These are phyloP conservation scores for Poa pratensis DNA, from an alignment of 176 grass and related monocot genomes.

Conservation along the genomic window DNA sequence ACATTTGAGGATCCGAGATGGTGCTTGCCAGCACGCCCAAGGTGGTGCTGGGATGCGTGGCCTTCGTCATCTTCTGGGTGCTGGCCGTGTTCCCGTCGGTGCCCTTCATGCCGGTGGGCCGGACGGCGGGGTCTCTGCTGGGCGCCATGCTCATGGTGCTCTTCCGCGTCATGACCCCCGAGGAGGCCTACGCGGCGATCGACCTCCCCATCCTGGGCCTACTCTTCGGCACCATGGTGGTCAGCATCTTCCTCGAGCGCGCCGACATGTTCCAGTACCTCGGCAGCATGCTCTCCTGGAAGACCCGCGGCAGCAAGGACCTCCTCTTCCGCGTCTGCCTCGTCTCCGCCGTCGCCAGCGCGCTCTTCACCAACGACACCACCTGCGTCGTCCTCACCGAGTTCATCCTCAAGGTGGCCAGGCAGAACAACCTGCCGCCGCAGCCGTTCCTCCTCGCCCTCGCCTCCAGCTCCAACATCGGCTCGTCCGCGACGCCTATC, in stretches of 20 bases:
- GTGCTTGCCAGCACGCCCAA: constrained; percentile 64
- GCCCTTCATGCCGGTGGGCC: constrained; percentile 87
- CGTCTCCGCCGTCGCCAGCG: constrained; percentile 82
- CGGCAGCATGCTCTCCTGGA: constrained; percentile 80
- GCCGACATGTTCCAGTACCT: constrained; percentile 97
- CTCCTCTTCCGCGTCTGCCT: constrained; percentile 86
- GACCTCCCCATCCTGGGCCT: constrained; percentile 97
- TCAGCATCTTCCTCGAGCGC: constrained; percentile 87
- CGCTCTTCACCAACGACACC: constrained; percentile 98
- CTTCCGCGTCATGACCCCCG: constrained; percentile 76
- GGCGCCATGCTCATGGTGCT: constrained; percentile 94
- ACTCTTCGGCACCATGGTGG: constrained; percentile 97
- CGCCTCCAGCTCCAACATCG: constrained; percentile 92
- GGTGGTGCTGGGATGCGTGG: constrained; percentile 84
- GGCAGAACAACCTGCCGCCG: constrained; percentile 90
- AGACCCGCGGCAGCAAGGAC: constrained; percentile 85
- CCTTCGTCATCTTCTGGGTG: constrained; percentile 92
- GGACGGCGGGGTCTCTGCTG: constrained; percentile 88
- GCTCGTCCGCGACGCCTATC: constrained; percentile 82
- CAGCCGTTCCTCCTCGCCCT: constrained; percentile 95
- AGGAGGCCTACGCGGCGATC: constrained; percentile 76
- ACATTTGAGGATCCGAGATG: constrained; percentile 44
- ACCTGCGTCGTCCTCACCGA: constrained; percentile 98
- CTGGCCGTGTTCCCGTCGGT: constrained; percentile 93
- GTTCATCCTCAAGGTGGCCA: constrained; percentile 92